These are phyloP conservation scores for Stylonectria norvegica DNA, from an alignment of 2,329 filamentous ascomycete genomes.

Conservation along the genomic window DNA sequence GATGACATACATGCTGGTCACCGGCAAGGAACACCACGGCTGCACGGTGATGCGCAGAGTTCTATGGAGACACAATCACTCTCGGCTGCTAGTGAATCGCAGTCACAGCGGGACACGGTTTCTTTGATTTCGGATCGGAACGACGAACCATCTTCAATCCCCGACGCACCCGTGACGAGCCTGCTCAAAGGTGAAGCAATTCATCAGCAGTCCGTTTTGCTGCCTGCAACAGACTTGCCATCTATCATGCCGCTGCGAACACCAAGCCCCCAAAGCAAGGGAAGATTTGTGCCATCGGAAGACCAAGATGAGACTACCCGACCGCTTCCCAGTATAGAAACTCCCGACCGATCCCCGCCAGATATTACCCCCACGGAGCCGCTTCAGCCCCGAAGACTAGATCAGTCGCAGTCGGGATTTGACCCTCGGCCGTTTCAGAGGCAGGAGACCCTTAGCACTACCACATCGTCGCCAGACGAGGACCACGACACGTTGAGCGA, in stretches of 20 bases:
- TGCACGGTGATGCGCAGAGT: neutral
- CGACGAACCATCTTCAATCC: neutral
- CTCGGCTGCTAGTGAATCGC: neutral
- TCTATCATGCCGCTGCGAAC: constrained; percentile 34
- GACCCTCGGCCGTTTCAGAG: constrained; percentile 37
- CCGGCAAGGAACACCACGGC: neutral
- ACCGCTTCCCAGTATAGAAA: neutral
- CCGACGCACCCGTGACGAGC: neutral
- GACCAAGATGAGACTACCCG: constrained; percentile 1
- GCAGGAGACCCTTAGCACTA: constrained; percentile 45
- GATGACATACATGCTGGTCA: too few species aligned
- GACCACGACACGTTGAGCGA: constrained; percentile 70
- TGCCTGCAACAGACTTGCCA: constrained; percentile 19
- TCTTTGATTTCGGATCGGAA: neutral
- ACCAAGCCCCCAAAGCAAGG: constrained; percentile 28
- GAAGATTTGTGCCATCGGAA: constrained; percentile 5
- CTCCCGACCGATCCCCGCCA: constrained; percentile 2
- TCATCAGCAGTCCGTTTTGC: constrained; percentile 10
- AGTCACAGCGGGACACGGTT: constrained; percentile 1
- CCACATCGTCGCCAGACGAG: constrained; percentile 53
- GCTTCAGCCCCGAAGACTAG: constrained; percentile 40
- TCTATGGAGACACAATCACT: neutral
- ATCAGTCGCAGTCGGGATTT: constrained; percentile 34
- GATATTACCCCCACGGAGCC: constrained; percentile 44
- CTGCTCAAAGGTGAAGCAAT: neutral